Conservation (phyloP, 768 basidiomycete species). For the Calocybe indica region DNA sequence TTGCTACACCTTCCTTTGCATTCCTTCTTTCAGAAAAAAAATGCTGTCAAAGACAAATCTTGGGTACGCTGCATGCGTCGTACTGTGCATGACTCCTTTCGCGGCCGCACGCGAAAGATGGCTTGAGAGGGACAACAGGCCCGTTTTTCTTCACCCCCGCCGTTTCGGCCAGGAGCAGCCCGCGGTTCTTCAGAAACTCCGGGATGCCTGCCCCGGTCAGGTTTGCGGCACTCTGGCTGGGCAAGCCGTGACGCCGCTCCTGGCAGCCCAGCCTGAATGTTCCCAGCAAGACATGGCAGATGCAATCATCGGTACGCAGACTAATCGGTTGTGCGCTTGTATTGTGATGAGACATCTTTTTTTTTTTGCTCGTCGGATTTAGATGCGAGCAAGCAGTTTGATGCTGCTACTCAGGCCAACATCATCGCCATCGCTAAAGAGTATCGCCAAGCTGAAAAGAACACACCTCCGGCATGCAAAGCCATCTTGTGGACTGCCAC, state of each 20-base stretch:
- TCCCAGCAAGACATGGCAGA: conserved; percentile 56
- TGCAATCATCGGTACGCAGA: conserved; percentile 41
- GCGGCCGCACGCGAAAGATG: conserved; percentile 36
- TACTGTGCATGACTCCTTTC: conserved; percentile 2
- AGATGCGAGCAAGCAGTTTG: conserved; percentile 51
- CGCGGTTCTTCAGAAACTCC: conserved; percentile 36
- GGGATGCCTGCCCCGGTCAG: conserved; percentile 38
- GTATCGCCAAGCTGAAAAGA: conserved; percentile 54
- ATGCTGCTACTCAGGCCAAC: conserved; percentile 39
- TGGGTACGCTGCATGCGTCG: conserved; percentile 17
- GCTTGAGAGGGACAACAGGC: conserved; percentile 40
- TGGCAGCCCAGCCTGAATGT: conserved; percentile 47
- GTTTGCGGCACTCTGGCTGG: conserved; percentile 47
- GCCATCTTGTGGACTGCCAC: neutral
- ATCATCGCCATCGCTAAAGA: conserved; percentile 49
- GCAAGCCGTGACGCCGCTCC: conserved; percentile 42
- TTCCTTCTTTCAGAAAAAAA: conserved; percentile 4
- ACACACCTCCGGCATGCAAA: conserved; percentile 45
- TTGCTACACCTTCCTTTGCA: conserved; percentile 11
- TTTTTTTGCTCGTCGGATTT: neutral
- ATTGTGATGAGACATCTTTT: neutral
- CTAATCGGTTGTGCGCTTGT: neutral
- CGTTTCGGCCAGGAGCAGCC: conserved; percentile 50
- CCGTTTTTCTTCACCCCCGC: conserved; percentile 44
- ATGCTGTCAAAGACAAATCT: conserved; percentile 26